phyloP scores from a whole-genome alignment of 202 grass and related monocot genomes.

The Alloteropsis angusta region DNA sequence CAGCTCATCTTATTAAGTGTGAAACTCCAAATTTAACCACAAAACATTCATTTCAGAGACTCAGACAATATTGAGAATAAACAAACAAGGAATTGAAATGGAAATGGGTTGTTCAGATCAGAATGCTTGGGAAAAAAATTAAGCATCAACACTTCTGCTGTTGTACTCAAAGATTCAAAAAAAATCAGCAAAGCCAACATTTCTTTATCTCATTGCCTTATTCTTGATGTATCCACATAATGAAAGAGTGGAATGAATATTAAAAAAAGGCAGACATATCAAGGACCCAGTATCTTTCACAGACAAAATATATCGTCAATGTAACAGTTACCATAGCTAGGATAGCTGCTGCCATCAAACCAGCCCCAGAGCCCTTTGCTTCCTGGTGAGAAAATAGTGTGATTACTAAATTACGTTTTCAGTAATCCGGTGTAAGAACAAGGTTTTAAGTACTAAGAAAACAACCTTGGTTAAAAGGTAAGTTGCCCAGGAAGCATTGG shows the following conservation, averaged over 20 bases:
- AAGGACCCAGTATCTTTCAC: neutral
- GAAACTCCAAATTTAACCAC: neutral
- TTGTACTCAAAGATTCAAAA: neutral
- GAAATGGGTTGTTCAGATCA: neutral
- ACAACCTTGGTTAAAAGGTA: constrained; percentile 89
- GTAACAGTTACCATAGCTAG: constrained; percentile 60
- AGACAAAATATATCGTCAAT: neutral
- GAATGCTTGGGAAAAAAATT: neutral
- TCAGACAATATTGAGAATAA: neutral
- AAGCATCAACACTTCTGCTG: neutral
- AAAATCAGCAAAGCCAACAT: neutral
- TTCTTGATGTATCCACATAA: neutral
- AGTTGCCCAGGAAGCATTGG: constrained; percentile 82
- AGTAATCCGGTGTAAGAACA: neutral
- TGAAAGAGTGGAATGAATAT: neutral
- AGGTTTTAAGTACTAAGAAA: constrained; percentile 13
- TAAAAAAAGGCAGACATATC: neutral
- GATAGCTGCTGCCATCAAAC: constrained; percentile 81
- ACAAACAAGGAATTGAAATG: neutral
- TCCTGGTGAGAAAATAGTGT: constrained; percentile 46
- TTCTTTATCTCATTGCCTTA: neutral
- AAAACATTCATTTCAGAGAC: constrained; percentile 10
- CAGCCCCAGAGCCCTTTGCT: constrained; percentile 94
- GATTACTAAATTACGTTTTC: neutral
- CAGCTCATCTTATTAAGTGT: neutral